A percentile compares a stretch with the other conserved stretches of the same genome.
These are phyloP conservation scores for Vitis hybrid DNA, from an alignment of 177 flowering plant genomes.

Conservation along the genomic window DNA sequence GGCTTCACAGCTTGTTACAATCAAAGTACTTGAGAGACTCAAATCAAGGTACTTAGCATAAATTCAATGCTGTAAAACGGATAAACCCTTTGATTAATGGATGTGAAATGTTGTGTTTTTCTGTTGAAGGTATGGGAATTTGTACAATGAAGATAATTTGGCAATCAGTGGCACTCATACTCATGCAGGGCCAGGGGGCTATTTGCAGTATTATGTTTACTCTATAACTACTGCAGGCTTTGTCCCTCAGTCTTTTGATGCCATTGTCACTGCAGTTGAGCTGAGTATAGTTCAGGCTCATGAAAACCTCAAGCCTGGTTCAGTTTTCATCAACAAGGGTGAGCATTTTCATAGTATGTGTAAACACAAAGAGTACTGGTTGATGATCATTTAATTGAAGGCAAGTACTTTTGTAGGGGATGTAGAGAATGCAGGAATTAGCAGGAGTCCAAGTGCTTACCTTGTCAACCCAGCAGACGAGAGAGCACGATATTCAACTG, in stretches of 20 bases:
- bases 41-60: conserved; percentile 32
- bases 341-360: background rate
- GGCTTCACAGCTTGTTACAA: conserved; percentile 68
- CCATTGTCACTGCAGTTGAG: conserved; percentile 50
- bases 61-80: too few relatives aligned
- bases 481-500: conserved; percentile 37
- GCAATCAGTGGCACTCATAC: conserved; percentile 73
- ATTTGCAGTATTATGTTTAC: conserved; percentile 53
- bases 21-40: conserved; percentile 53
- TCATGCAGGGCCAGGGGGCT: conserved; percentile 73
- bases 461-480: conserved; percentile 53
- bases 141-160: conserved; percentile 55
- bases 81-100: too few relatives aligned
- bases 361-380: too few relatives aligned
- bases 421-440: conserved; percentile 55
- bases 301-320: conserved; percentile 51
- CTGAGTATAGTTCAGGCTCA: conserved; percentile 57
- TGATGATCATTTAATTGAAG: too few relatives aligned
- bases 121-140: conserved; percentile 40
- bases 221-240: conserved; percentile 52
- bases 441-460: conserved; percentile 72
- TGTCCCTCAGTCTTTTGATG: conserved; percentile 60
- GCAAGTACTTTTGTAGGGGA: conserved; percentile 36
- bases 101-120: background rate
- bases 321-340: conserved; percentile 55